Base-by-base conservation (phyloP, 345 rosid species). In the Angophora floribunda region DNA sequence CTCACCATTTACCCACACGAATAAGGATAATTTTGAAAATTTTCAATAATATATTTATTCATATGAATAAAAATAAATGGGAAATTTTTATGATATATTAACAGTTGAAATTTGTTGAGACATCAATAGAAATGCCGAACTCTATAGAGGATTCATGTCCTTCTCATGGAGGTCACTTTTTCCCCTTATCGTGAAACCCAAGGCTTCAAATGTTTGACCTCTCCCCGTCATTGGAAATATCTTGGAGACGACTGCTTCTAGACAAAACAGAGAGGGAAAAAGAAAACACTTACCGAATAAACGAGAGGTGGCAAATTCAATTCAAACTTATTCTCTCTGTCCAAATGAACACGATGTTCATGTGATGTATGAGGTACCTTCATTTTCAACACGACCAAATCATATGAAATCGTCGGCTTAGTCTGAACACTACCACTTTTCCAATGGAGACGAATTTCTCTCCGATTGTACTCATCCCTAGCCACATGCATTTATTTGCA, bases 201-300 rank as follows among this genome's bases (percentile, higher is more conserved):
- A 75, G 14, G 4, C 2, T 75, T 19, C 26, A 75, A 19, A 75
- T 19, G 49, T 75, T 75, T 75, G 82, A 75, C 82, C 7, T 75
- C 15, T 41, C 14, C 7, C 7, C 84, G 9, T 75, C 14, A 10
- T 75, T 41, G 49, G 82, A 41, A 41, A 75, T 36, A 2, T 41
- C 49, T 17, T 1, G 4, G 5, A 6, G 4, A 10, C 19, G 26
- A 41, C 26, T 41, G 12, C 22, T 41, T 9, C 30, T 59, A 4
- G 26, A 75, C 49, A 21, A 19, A 19, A 36, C 2, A 3, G 8
- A 36, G 7, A 7, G 9, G 1, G 0, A 15, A 19, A 10, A 2
- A 36, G 8, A 75, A 41, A 75, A 19, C 24, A 1, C 26, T 75
- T 41, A 75, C 12, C 28, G 41, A 41, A 7, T 41, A 75, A 3